Conservation (phyloP, 495 filamentous ascomycete genomes). For the Talaromyces stipitatus region DNA sequence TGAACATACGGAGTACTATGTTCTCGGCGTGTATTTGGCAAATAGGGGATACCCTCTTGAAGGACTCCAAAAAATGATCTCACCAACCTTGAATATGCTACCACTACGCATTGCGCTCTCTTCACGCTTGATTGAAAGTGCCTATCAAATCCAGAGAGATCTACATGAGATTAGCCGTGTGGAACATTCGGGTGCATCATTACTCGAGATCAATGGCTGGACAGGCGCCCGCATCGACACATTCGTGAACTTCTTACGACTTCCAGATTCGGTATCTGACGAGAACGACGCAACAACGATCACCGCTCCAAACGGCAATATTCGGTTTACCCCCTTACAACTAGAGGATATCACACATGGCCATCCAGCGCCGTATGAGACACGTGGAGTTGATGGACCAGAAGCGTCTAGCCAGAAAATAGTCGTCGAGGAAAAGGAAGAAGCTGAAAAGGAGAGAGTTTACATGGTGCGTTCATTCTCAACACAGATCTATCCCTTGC, state of each 20-base stretch:
- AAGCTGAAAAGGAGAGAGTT: background rate
- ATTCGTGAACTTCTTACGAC: constrained; percentile 29
- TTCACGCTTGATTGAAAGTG: constrained; percentile 8
- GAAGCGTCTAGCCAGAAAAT: background rate
- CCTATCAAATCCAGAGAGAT: constrained; percentile 22
- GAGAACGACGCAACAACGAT: background rate
- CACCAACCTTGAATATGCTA: constrained; percentile 29
- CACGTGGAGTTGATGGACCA: background rate
- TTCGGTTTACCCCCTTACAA: background rate
- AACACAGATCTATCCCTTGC: background rate
- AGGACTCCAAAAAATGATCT: constrained; percentile 19
- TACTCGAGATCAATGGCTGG: constrained; percentile 28
- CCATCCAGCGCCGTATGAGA: background rate
- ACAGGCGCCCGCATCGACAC: constrained; percentile 26
- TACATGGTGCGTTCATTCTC: constrained; percentile 1
- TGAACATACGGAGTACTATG: constrained; percentile 7
- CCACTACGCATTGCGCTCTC: constrained; percentile 18
- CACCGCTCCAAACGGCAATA: background rate
- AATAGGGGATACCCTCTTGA: constrained; percentile 24
- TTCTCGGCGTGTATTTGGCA: constrained; percentile 27
- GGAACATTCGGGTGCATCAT: constrained; percentile 22
- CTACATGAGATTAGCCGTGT: constrained; percentile 22
- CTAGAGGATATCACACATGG: background rate
- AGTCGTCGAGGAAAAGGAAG: too few species aligned
- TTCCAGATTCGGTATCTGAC: constrained; percentile 15